phyloP scores from a whole-genome alignment of 108 stramenopile genomes.

The Seminavis robusta region DNA sequence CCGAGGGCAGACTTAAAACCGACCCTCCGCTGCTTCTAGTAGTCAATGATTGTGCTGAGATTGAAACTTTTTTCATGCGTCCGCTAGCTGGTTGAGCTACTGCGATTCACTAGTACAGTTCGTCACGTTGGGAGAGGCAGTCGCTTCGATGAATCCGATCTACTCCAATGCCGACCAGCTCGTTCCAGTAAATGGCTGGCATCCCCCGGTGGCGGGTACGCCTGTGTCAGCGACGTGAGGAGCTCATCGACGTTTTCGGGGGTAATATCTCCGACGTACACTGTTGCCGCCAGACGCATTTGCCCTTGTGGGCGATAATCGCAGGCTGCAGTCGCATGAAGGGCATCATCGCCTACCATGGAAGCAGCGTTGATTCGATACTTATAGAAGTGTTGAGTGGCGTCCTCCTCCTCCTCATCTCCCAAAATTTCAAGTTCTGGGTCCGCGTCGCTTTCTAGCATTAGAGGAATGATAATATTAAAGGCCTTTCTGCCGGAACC shows the following conservation, averaged over 20 bases:
- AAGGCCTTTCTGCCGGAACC: conserved; percentile 50
- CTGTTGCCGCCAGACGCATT: conserved; percentile 57
- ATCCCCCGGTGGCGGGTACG: conserved; percentile 20
- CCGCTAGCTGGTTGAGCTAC: no score
- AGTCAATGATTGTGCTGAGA: no score
- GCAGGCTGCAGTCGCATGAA: conserved; percentile 54
- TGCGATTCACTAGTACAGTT: no score
- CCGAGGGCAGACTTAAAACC: no score
- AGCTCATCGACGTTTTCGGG: conserved; percentile 25
- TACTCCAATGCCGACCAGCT: conserved; percentile 32
- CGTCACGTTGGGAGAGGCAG: no score
- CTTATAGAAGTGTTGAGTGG: conserved; percentile 17
- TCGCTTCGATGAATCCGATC: conserved; percentile 3
- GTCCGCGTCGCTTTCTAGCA: conserved; percentile 35
- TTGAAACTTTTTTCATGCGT: no score
- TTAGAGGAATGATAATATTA: conserved; percentile 60
- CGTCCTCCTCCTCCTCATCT: background rate
- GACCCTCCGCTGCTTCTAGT: no score
- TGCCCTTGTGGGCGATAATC: conserved; percentile 31
- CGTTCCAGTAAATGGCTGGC: conserved; percentile 7
- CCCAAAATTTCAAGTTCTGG: conserved; percentile 49
- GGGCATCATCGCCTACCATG: conserved; percentile 49
- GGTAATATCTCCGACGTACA: conserved; percentile 54
- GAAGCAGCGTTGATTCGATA: conserved; percentile 38
- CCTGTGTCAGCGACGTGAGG: conserved; percentile 17